Percentiles rank a stretch among this genome's conserved stretches.
Evolutionary conservation across 768 basidiomycete genomes (phyloP).

Genomic region (Amyloporia xantha): DNA sequence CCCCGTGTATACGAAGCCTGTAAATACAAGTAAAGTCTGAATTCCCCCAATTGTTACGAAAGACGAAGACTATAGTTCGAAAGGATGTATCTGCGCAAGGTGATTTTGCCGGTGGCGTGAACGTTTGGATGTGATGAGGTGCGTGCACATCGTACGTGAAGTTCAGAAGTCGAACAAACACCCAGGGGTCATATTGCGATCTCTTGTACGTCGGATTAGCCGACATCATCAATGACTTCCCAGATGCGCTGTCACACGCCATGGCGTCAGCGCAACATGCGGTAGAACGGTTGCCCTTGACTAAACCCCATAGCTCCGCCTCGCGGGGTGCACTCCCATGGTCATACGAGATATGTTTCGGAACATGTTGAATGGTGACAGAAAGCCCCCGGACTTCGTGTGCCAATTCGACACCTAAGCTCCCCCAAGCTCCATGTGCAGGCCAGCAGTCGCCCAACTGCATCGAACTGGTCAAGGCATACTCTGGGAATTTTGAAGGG

Average conservation of each 20-base stretch:
- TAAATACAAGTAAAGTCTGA: no score
- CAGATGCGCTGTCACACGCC: slow-evolving; percentile 15
- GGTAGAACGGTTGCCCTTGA: slow-evolving; percentile 57
- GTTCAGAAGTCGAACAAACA: slow-evolving; percentile 37
- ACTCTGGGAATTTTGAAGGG: no score
- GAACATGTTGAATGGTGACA: slow-evolving; percentile 84
- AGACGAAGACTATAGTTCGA: no score
- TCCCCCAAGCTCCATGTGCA: slow-evolving; percentile 70
- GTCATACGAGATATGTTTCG: slow-evolving; percentile 76
- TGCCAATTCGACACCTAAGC: slow-evolving; percentile 76
- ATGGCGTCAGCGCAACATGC: slow-evolving; percentile 20
- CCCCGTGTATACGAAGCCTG: no score
- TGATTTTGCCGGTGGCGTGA: no score
- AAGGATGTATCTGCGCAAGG: no score
- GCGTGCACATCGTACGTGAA: slow-evolving; percentile 42
- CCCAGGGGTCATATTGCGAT: slow-evolving; percentile 20
- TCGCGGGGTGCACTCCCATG: slow-evolving; percentile 73
- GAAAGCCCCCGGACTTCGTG: slow-evolving; percentile 49
- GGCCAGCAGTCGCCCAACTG: slow-evolving; percentile 99
- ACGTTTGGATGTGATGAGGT: slow-evolving; percentile 40
- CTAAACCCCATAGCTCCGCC: slow-evolving; percentile 89
- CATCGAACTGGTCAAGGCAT: no score
- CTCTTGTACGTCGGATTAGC: slow-evolving; percentile 20
- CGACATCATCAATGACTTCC: slow-evolving; percentile 6
- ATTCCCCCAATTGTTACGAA: no score